Percentiles rank a stretch among this genome's conserved stretches.
Evolutionary conservation across 148 eudicot species (phyloP).

Genomic region (Bassia scoparia): DNA sequence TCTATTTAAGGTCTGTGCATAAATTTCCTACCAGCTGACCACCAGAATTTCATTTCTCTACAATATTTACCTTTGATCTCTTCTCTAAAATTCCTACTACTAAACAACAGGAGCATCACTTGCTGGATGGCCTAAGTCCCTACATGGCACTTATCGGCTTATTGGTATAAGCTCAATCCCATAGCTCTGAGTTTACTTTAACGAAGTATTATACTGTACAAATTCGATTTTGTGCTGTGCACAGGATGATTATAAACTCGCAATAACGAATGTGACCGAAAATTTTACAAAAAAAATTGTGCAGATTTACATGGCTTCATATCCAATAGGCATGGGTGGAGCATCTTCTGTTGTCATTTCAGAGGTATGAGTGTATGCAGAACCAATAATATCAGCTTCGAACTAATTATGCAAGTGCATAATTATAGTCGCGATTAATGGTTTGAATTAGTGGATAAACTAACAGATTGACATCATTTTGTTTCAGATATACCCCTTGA

Average conservation of each 20-base stretch:
- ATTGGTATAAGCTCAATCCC: conserved; percentile 24
- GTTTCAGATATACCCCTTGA: conserved; percentile 34
- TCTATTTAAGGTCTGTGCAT: conserved; percentile 24
- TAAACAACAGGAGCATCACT: conserved; percentile 29
- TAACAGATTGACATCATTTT: too few species aligned
- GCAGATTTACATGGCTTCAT: conserved; percentile 21
- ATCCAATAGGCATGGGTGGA: conserved; percentile 27
- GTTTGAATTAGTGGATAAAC: background rate
- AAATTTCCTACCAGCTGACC: too few species aligned
- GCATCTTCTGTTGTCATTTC: conserved; percentile 18
- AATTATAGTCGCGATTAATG: background rate
- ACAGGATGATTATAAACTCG: background rate
- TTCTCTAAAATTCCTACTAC: background rate
- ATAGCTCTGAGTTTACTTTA: background rate
- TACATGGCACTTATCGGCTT: conserved; percentile 32
- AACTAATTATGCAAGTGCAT: background rate
- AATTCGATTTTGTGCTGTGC: too few species aligned
- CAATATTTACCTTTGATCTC: background rate
- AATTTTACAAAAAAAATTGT: background rate
- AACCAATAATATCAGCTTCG: background rate
- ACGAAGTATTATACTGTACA: background rate
- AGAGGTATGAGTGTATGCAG: conserved; percentile 21
- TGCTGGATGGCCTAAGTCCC: conserved; percentile 31
- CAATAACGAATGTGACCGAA: background rate
- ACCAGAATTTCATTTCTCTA: background rate